Conservation (phyloP, 1,139 yeast species). For the Nakaseomyces bracarensis region DNA sequence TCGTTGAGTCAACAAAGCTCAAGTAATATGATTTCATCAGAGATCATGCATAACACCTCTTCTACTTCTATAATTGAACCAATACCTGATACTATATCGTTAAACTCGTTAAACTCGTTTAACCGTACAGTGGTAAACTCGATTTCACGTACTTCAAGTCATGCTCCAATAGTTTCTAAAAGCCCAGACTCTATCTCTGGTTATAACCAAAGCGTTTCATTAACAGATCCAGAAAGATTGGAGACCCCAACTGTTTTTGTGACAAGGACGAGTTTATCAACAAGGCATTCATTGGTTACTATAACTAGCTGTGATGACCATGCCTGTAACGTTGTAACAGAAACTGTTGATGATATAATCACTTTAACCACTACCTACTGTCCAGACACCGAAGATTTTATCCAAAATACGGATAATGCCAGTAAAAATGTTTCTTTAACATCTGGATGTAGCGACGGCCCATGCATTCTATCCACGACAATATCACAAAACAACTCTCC, state of each 20-base stretch:
- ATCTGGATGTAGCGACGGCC: not conserved
- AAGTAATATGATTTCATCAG: not conserved
- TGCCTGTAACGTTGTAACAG: not conserved
- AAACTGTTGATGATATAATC: not conserved
- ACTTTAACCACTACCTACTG: conserved; percentile 3
- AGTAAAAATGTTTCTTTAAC: not conserved
- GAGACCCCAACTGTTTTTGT: not conserved
- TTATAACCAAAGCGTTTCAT: not conserved
- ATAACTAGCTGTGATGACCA: conserved; percentile 3
- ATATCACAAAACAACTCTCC: not conserved
- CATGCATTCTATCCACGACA: not conserved
- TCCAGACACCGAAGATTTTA: not conserved
- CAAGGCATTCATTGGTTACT: not conserved
- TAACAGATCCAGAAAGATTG: not conserved
- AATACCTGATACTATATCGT: too few species aligned
- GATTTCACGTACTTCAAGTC: not conserved
- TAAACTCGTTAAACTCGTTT: not conserved
- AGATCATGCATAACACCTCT: too few species aligned
- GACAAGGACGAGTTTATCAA: not conserved
- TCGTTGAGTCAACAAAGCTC: not conserved
- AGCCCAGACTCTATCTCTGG: not conserved
- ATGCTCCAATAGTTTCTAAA: too few species aligned
- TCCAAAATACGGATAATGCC: not conserved
- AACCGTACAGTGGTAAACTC: not conserved
- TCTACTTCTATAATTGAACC: too few species aligned